Conservation (phyloP, 2,329 filamentous ascomycete genomes). For the Fusarium tupiense region DNA sequence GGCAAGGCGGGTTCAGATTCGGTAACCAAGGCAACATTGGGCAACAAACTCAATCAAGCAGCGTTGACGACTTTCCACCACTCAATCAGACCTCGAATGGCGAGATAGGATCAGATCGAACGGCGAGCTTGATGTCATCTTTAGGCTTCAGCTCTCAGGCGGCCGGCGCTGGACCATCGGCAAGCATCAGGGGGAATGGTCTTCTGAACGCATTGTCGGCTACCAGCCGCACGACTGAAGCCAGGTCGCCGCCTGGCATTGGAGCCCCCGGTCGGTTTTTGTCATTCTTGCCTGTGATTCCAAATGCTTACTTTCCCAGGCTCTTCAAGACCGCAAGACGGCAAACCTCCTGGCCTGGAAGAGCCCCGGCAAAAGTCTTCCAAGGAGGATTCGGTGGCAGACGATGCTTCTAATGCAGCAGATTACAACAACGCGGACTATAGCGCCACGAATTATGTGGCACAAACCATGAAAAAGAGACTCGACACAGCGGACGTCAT, state of each 20-base stretch:
- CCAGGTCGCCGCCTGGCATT: conserved; percentile 58
- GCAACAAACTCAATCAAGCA: conserved; percentile 59
- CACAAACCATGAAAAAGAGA: conserved; percentile 42
- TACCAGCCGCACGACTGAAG: conserved; percentile 61
- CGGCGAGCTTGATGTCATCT: conserved; percentile 61
- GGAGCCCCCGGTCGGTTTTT: conserved; percentile 48
- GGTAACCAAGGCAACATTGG: conserved; percentile 57
- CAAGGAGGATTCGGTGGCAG: conserved; percentile 52
- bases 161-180: conserved; percentile 48
- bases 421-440: conserved; percentile 55
- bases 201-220: conserved; percentile 72
- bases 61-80: conserved; percentile 70
- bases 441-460: neutral
- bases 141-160: conserved; percentile 63
- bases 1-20: conserved; percentile 64
- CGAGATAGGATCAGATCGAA: conserved; percentile 67
- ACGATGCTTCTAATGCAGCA: conserved; percentile 55
- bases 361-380: conserved; percentile 57
- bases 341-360: conserved; percentile 51
- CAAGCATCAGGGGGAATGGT: conserved; percentile 65
- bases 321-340: conserved; percentile 55
- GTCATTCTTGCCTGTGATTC: neutral
- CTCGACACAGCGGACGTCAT: conserved; percentile 54
- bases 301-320: conserved; percentile 42
- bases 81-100: conserved; percentile 66